Base-by-base conservation (phyloP, 306 rosid genomes). In the Spatholobus suberectus region DNA sequence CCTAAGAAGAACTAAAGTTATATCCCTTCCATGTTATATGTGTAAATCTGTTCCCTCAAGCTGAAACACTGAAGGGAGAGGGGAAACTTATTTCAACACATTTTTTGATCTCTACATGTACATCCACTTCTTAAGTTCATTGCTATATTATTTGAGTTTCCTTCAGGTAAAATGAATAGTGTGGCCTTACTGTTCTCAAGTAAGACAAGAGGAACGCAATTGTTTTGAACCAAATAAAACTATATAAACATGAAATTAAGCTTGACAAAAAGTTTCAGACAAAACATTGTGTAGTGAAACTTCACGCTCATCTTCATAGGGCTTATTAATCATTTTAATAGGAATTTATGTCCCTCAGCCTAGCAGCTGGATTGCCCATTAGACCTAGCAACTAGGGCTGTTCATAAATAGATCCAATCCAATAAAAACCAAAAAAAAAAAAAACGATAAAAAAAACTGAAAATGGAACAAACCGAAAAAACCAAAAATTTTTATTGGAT, bases 251-350 rank as follows among this genome's bases (percentile, higher is more conserved):
- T 10, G 73, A 79, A 59, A 71, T 34, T 71, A 29, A 13, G 71
- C 67, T 54, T 65, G 58, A 54, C 8, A 41, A 51, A 61, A 37
- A 63, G 27, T 37, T 49, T 61, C 43, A 65, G 43, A 52, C 58
- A 79, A 29, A 55, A 66, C 13, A 37, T 23, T 2, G 23, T 73
- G 38, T 65, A 54, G 21, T 9, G 63, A 40, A 67, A 21, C 67
- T 79, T 73, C 73, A n/a, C 78, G 84, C 70, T 75, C 49, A 57
- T 75, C 61, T 21, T 68, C 59, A 37, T 23, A 44, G 21, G 41
- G 78, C 40, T 6, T 2, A 61, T 34, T 23, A 35, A 75, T n/a
- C 67, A 72, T 12, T 73, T 79, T 74, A 24, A 43, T 4, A 57
- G 5, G 62, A 15, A 21, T 72, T 72, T 14, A 6, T 4, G 18